Evolutionary conservation across 1,284 basidiomycete species (phyloP), one percentile per base, ranked within the genome.

Genomic region (Trichosporon asahii): DNA sequence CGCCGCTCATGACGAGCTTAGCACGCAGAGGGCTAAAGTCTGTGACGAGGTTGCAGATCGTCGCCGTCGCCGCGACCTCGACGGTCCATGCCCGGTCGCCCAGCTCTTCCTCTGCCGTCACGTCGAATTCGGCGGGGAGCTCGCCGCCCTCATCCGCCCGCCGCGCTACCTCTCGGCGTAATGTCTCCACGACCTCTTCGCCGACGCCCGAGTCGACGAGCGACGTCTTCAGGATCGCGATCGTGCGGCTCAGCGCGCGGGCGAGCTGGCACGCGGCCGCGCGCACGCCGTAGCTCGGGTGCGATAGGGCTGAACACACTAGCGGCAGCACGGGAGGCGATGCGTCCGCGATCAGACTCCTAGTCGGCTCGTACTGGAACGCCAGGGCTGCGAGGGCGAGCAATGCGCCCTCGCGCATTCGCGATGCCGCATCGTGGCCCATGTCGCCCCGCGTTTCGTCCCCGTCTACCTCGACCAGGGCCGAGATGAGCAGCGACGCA

Each of bases 211-310:
- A 89, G 77, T 96, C 94, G 9, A 93, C 87, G 9, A 96, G 86
- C 69, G 88, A 93, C 40, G 93, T 95, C 27, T 92, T 85, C 55
- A 95, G 83, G 2, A 94, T 90, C 0, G 89, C 88, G 0, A 94
- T 89, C 0, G 89, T 89, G 23, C 94, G 88, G 61, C 89, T 89
- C 40, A 96, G 85, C 0, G 91, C 90, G n/a, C 94, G 86, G 1
- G 92, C 87, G 74, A 91, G 91, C 77, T 95, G 93, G 78, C 92
- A 93, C 0, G 92, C 91, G 0, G 91, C 91, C 63, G 91, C 92
- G 6, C 93, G 88, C 1, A 95, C 90, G 1, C 91, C 91, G 21
- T 89, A 85, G 69, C 90, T 88, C 0, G 86, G 86, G 72, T 92
- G 89, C 0, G 83, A 76, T 31, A 92, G 86, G 14, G 87, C 88